These are phyloP conservation scores for Coemansia sp. DNA, from an alignment of 192 early-diverging fungal species.

Conservation along the genomic window DNA sequence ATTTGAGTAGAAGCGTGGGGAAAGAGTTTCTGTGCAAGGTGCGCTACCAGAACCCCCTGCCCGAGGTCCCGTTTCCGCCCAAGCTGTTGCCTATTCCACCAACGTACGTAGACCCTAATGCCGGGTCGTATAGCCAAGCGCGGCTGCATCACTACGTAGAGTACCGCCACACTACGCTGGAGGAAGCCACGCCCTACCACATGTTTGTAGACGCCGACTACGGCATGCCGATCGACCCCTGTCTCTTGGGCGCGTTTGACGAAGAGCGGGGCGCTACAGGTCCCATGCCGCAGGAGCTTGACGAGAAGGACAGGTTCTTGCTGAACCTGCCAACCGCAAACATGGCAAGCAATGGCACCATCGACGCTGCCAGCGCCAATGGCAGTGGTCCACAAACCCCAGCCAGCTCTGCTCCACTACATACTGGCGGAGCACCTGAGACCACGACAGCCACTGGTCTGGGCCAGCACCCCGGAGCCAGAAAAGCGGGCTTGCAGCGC, in stretches of 20 bases:
- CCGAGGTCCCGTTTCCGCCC: slow-evolving; percentile 53
- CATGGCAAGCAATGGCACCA: not conserved
- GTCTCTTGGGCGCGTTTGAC: slow-evolving; percentile 51
- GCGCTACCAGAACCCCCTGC: slow-evolving; percentile 54
- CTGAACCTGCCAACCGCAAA: slow-evolving; percentile 32
- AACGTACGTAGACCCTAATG: slow-evolving; percentile 47
- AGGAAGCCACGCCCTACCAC: slow-evolving; percentile 52
- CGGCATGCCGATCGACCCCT: slow-evolving; percentile 55
- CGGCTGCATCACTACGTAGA: slow-evolving; percentile 45
- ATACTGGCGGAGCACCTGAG: not conserved
- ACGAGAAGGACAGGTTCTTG: slow-evolving; percentile 45
- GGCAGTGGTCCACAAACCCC: slow-evolving; percentile 4
- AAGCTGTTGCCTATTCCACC: slow-evolving; percentile 56
- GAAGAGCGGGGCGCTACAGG: slow-evolving; percentile 14
- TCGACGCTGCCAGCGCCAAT: not conserved
- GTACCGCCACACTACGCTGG: slow-evolving; percentile 53
- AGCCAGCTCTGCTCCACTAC: not conserved
- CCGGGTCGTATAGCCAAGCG: slow-evolving; percentile 50
- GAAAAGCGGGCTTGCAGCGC: slow-evolving; percentile 7
- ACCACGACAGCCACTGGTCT: not conserved
- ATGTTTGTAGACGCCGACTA: slow-evolving; percentile 53
- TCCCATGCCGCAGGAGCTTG: slow-evolving; percentile 24
- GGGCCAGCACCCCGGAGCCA: not conserved
- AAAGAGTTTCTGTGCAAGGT: slow-evolving; percentile 56
- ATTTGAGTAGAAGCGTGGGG: slow-evolving; percentile 30